These are phyloP conservation scores for Cladosporium sp. DNA, from an alignment of 2,329 filamentous ascomycete species.

Conservation along the genomic window DNA sequence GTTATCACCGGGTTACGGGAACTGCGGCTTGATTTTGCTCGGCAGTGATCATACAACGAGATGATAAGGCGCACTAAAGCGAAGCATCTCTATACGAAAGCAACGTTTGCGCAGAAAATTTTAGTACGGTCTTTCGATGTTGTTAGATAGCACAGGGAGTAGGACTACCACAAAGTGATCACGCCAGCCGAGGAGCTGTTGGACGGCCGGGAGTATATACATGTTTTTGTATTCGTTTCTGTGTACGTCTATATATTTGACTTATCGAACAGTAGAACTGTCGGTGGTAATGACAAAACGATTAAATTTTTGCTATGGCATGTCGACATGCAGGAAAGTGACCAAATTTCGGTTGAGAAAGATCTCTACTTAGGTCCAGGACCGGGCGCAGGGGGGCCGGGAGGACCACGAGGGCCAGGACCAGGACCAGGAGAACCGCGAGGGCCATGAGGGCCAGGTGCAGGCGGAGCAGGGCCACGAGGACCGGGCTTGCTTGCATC, in stretches of 20 bases:
- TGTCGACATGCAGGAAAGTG: not conserved
- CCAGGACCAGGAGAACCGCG: not conserved
- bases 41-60: not conserved
- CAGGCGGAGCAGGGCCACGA: not conserved
- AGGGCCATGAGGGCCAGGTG: not conserved
- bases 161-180: not conserved
- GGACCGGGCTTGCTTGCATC: conserved; percentile 2
- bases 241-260: not conserved
- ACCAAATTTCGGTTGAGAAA: not conserved
- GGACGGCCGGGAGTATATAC: not conserved
- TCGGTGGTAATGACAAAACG: not conserved
- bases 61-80: no score
- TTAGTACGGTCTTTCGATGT: not conserved
- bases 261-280: not conserved
- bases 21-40: not conserved
- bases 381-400: not conserved
- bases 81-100: no score
- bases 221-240: not conserved
- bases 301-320: not conserved
- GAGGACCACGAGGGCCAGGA: not conserved
- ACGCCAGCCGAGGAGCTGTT: no score
- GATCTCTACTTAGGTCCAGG: not conserved
- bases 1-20: not conserved
- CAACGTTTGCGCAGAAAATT: no score
- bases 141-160: not conserved